A percentile compares a stretch with the other conserved stretches of the same genome.
phyloP scores from a whole-genome alignment of 2,329 filamentous ascomycete genomes.

The Diaporthe sp. region DNA sequence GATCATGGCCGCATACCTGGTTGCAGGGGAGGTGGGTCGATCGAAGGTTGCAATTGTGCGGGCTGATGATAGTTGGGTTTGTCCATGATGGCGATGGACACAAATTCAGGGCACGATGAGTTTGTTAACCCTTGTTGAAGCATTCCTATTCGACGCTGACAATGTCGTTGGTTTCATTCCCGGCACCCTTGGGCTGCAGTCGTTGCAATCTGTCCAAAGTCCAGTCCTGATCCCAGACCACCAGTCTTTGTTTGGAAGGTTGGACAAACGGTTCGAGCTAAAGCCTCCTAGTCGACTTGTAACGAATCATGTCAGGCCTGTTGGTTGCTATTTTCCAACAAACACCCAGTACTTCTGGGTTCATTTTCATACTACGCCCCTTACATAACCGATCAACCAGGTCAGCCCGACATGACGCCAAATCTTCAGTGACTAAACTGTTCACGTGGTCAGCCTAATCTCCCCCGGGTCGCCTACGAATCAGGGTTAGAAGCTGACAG shows the following conservation, averaged over 20 bases:
- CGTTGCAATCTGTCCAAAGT: background rate
- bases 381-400: slow-evolving; percentile 3
- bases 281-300: accelerated
- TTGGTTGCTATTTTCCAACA: background rate
- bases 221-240: background rate
- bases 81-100: background rate
- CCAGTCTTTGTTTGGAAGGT: background rate
- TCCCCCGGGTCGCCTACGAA: background rate
- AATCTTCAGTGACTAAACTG: background rate
- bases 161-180: background rate
- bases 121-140: too few species aligned
- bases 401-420: background rate
- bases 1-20: background rate
- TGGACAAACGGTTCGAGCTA: background rate
- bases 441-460: background rate
- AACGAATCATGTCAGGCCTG: background rate
- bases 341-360: background rate
- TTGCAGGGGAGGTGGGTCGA: too few species aligned
- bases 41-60: background rate
- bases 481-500: background rate
- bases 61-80: background rate
- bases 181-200: background rate
- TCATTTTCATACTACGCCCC: background rate
- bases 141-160: background rate
- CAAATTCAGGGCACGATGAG: too few species aligned